These are phyloP conservation scores for Phenoliferia sp. DNA, from an alignment of 1,284 basidiomycete species.

Conservation along the genomic window DNA sequence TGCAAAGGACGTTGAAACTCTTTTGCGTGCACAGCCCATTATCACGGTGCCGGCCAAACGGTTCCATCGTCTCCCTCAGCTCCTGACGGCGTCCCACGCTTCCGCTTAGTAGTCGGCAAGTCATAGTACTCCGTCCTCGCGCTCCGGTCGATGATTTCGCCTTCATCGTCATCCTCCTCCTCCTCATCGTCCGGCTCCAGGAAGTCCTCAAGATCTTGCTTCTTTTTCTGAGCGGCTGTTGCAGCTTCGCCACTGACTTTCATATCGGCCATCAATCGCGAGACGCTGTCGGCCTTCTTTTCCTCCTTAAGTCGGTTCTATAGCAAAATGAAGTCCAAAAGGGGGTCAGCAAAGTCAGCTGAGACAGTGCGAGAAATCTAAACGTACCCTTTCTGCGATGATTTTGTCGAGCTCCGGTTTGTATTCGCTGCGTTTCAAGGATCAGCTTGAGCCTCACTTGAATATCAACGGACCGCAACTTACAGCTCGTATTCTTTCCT, in stretches of 20 bases:
- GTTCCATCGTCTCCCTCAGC: conserved; percentile 19
- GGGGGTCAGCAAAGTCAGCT: conserved; percentile 36
- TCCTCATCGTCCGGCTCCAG: conserved; percentile 60
- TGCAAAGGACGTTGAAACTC: too few relatives aligned
- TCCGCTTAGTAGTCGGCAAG: conserved; percentile 14
- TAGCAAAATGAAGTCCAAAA: conserved; percentile 45
- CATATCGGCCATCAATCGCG: conserved; percentile 79
- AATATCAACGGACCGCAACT: conserved; percentile 49
- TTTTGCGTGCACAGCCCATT: too few relatives aligned
- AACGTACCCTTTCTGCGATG: conserved; percentile 44
- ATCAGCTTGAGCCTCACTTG: background rate
- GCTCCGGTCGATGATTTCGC: conserved; percentile 44
- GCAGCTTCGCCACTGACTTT: conserved; percentile 46
- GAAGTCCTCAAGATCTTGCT: conserved; percentile 50
- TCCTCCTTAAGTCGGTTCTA: conserved; percentile 59
- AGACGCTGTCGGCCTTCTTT: conserved; percentile 59
- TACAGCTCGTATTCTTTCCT: conserved; percentile 73
- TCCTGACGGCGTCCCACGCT: conserved; percentile 4
- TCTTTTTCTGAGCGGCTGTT: conserved; percentile 54
- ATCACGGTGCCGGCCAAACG: conserved; percentile 29
- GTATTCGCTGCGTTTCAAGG: conserved; percentile 62
- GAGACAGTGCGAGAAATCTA: conserved; percentile 40
- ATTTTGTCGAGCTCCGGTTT: conserved; percentile 80
- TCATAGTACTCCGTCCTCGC: conserved; percentile 27
- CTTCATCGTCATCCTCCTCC: conserved; percentile 44